These are phyloP conservation scores for Luzula sylvatica DNA, from an alignment of 176 grass and related monocot genomes.

Conservation along the genomic window DNA sequence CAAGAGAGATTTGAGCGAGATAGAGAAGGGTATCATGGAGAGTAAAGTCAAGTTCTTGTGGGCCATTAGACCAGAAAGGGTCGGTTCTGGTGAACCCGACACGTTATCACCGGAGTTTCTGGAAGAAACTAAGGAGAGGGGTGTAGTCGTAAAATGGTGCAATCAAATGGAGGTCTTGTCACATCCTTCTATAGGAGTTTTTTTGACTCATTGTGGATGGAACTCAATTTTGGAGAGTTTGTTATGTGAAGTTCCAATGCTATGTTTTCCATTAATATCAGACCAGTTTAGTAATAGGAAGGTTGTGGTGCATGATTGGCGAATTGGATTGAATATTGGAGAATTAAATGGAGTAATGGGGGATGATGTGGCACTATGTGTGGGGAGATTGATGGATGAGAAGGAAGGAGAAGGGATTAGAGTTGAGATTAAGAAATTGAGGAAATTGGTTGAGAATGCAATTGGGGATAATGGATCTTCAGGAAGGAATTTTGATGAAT, in stretches of 20 bases:
- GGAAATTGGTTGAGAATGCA: slow-evolving; percentile 13
- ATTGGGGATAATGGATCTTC: slow-evolving; percentile 33
- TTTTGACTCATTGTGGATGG: slow-evolving; percentile 22
- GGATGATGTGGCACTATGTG: slow-evolving; percentile 23
- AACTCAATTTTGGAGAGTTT: slow-evolving; percentile 20
- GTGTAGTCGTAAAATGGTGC: slow-evolving; percentile 18
- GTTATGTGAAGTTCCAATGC: slow-evolving; percentile 8
- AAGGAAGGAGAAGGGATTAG: slow-evolving; percentile 15
- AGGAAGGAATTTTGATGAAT: slow-evolving; percentile 22
- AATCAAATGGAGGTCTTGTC: slow-evolving; percentile 14
- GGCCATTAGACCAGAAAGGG: slow-evolving; percentile 22
- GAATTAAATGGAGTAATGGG: slow-evolving; percentile 19
- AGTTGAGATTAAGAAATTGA: slow-evolving; percentile 18
- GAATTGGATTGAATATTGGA: neutral
- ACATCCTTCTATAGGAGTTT: slow-evolving; percentile 16
- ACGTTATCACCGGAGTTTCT: slow-evolving; percentile 18
- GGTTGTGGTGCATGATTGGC: slow-evolving; percentile 17
- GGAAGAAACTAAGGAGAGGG: slow-evolving; percentile 16
- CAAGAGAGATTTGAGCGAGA: neutral
- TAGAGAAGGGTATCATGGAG: slow-evolving; percentile 4
- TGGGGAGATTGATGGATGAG: slow-evolving; percentile 26
- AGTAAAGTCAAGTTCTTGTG: slow-evolving; percentile 12
- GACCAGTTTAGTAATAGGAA: slow-evolving; percentile 21
- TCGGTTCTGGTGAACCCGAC: slow-evolving; percentile 18
- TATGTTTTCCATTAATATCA: slow-evolving; percentile 20